These are phyloP conservation scores for Pichia sp. DNA, from an alignment of 1,139 yeast species.

Conservation along the genomic window DNA sequence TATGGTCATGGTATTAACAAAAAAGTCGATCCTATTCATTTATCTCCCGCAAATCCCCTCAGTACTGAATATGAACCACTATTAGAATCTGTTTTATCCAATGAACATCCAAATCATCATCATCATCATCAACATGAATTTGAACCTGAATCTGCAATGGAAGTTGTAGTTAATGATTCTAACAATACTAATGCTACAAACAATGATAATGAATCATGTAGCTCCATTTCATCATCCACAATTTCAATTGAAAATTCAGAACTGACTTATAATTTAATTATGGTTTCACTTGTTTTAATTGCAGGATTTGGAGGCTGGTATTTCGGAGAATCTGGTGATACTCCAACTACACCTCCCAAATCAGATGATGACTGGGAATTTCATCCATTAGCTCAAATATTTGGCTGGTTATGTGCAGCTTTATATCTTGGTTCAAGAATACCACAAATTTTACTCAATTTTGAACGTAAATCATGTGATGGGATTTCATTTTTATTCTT, in stretches of 20 bases:
- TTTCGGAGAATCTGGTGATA: conserved; percentile 30
- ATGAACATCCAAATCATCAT: conserved; percentile 18
- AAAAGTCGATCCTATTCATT: conserved; percentile 64
- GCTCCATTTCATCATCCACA: conserved; percentile 3
- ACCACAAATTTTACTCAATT: conserved; percentile 83
- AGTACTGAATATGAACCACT: conserved; percentile 46
- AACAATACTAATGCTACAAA: neutral
- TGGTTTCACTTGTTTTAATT: conserved; percentile 63
- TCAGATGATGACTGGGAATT: conserved; percentile 41
- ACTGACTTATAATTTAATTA: conserved; percentile 45
- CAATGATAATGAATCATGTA: neutral
- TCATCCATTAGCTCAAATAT: conserved; percentile 75
- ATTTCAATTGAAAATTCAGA: conserved; percentile 12
- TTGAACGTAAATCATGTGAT: conserved; percentile 79
- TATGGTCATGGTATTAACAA: conserved; percentile 48
- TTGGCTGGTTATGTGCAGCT: conserved; percentile 88
- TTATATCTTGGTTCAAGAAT: conserved; percentile 82
- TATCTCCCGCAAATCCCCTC: conserved; percentile 86
- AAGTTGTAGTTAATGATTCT: conserved; percentile 5
- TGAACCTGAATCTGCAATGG: conserved; percentile 7
- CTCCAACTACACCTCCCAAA: conserved; percentile 26
- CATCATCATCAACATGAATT: conserved; percentile 12
- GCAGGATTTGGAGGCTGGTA: conserved; percentile 89
- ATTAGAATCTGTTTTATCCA: conserved; percentile 27
- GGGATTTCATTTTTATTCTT: conserved; percentile 90